Percentiles rank a stretch among this genome's conserved stretches.
Conservation (phyloP, 495 filamentous ascomycete genomes). For the Penicillium herquei region DNA sequence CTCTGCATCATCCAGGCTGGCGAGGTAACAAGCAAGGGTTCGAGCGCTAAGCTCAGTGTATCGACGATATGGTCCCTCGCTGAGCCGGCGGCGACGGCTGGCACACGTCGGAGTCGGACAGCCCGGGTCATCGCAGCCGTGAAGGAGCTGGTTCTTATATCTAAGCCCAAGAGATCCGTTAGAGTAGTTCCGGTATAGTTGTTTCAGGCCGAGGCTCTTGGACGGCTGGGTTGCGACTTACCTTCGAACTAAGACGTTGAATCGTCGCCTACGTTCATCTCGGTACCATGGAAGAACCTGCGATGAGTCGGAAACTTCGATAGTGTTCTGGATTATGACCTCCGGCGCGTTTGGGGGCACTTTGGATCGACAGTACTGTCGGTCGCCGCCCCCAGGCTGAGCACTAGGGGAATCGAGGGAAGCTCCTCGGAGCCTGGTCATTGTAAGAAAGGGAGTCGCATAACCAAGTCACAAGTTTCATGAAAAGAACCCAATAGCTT, state of each 20-base stretch:
- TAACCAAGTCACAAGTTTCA: conserved; percentile 14
- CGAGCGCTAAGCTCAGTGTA: conserved; percentile 71
- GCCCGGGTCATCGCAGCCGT: conserved; percentile 68
- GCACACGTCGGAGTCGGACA: conserved; percentile 81
- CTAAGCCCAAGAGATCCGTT: conserved; percentile 36
- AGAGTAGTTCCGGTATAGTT: not conserved
- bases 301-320: conserved; percentile 45
- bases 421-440: conserved; percentile 50
- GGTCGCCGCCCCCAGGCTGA: conserved; percentile 24
- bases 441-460: conserved; percentile 30
- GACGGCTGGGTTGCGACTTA: conserved; percentile 23
- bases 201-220: not conserved
- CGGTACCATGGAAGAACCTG: conserved; percentile 47
- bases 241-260: conserved; percentile 53
- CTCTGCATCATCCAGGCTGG: conserved; percentile 75
- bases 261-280: conserved; percentile 50
- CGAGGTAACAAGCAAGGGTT: conserved; percentile 74
- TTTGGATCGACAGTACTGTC: conserved; percentile 38
- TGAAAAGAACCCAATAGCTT: not conserved
- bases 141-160: conserved; percentile 78
- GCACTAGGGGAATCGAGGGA: conserved; percentile 38
- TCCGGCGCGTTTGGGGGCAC: conserved; percentile 50
- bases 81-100: conserved; percentile 65
- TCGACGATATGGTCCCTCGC: conserved; percentile 66
- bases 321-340: conserved; percentile 47